Base-by-base conservation (phyloP, 345 rosid genomes). In the Bruguiera parviflora region DNA sequence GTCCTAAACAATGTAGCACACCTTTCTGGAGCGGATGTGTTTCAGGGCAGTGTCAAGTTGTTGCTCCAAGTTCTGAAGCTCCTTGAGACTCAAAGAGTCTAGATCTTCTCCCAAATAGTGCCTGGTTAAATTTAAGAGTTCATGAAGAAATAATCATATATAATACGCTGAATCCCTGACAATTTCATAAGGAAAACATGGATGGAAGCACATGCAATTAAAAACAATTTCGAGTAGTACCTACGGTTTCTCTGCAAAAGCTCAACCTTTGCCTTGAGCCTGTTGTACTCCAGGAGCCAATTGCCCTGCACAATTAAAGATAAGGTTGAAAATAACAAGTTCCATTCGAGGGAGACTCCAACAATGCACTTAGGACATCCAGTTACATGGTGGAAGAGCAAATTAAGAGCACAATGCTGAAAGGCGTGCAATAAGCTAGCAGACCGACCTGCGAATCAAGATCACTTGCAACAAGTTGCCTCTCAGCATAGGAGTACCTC, bases 1-100 rank as follows among this genome's bases (percentile, higher is more conserved):
- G 37, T 24, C 4, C 27, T 16, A 53, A 4, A 8, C 16, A 27
- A 8, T n/a, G 32, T 18, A 35, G 27, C 61, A 52, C 82, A 91
- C 98, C 77, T 87, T 94, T 84, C 89, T 87, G 2, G 89, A 63
- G 33, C 96, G 84, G 63, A 91, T 83, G 71, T 83, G 92, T 74
- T 91, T 91, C 37, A 94, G 94, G 71, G 92, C 89, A 73, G 84
- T 76, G 60, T 94, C 96, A 67, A 91, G 92, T 81, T 94, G 98
- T 77, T 91, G 96, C 85, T 94, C 98, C 77, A 94, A 72, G 75
- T 87, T 85, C 58, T 87, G 94, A 11, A 94, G 86, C 70, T 94
- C 96, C 71, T 86, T 91, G 66, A 82, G 76, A 63, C 82, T 81
- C 83, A 91, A 51, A 19, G 87, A 80, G 58, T 84, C 91, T 39